Evolutionary conservation across 2,329 filamentous ascomycete genomes (phyloP).

Genomic region (Pezicula radicicola): DNA sequence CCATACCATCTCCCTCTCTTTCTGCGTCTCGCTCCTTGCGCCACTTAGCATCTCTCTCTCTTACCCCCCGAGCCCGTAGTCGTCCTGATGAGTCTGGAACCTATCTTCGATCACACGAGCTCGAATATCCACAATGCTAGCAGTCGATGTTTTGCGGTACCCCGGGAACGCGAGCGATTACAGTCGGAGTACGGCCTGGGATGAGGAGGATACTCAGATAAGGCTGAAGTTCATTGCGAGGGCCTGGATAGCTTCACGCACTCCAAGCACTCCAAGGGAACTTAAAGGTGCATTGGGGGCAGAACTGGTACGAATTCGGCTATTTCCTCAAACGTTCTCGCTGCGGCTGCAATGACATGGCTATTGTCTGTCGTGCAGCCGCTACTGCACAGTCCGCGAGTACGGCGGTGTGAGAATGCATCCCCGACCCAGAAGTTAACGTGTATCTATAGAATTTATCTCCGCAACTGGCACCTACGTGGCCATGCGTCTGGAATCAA

Average conservation of each 20-base stretch:
- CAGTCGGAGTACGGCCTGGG: slow-evolving; percentile 38
- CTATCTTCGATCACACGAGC: slow-evolving; percentile 24
- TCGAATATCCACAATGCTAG: slow-evolving; percentile 39
- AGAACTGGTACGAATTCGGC: slow-evolving; percentile 26
- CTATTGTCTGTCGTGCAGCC: slow-evolving; percentile 26
- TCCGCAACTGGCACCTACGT: slow-evolving; percentile 23
- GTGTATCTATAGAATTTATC: slow-evolving; percentile 23
- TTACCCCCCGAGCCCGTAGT: slow-evolving; percentile 9
- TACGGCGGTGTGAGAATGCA: slow-evolving; percentile 22
- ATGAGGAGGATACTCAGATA: slow-evolving; percentile 35
- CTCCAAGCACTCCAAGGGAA: slow-evolving; percentile 10
- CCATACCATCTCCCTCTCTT: slow-evolving; percentile 2
- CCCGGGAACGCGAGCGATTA: slow-evolving; percentile 36
- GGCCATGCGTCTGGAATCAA: slow-evolving; percentile 19
- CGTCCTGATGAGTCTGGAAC: slow-evolving; percentile 32
- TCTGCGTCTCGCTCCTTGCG: slow-evolving; percentile 8
- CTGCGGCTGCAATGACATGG: slow-evolving; percentile 12
- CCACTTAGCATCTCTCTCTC: neutral
- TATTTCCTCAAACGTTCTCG: slow-evolving; percentile 12
- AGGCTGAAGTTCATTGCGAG: slow-evolving; percentile 30
- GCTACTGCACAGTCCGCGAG: slow-evolving; percentile 19
- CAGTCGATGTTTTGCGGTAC: slow-evolving; percentile 37
- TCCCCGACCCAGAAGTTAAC: slow-evolving; percentile 27
- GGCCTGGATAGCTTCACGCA: slow-evolving; percentile 28
- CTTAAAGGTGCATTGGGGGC: slow-evolving; percentile 13